phyloP scores from a whole-genome alignment of 352 stramenopile species.

The Globisporangium middletonii region DNA sequence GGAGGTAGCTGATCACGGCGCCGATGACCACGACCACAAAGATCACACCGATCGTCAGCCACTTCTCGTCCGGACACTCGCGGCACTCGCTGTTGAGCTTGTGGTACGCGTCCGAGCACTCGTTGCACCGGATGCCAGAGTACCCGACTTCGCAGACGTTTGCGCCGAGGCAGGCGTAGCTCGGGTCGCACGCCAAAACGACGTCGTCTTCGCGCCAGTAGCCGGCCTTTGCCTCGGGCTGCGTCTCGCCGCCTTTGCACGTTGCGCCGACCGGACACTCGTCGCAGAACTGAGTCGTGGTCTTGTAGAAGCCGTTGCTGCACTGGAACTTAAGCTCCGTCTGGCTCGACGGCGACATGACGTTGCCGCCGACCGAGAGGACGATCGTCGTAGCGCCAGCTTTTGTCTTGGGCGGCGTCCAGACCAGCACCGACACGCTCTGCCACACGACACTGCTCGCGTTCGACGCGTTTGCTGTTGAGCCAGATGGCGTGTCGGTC shows the following conservation, averaged over 20 bases:
- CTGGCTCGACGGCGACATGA: slow-evolving; percentile 48
- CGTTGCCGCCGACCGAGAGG: slow-evolving; percentile 51
- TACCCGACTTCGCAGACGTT: slow-evolving; percentile 47
- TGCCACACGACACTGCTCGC: slow-evolving; percentile 37
- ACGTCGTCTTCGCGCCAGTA: slow-evolving; percentile 56
- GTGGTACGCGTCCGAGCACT: slow-evolving; percentile 42
- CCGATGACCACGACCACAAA: slow-evolving; percentile 42
- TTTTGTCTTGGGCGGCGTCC: slow-evolving; percentile 55
- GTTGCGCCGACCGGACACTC: slow-evolving; percentile 39
- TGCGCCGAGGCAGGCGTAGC: slow-evolving; percentile 45
- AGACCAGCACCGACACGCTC: slow-evolving; percentile 37
- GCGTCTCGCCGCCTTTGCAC: slow-evolving; percentile 42
- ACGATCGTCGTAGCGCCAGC: slow-evolving; percentile 45
- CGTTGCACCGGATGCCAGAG: slow-evolving; percentile 35
- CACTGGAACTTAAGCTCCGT: slow-evolving; percentile 63
- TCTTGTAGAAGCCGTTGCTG: slow-evolving; percentile 48
- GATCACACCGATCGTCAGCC: slow-evolving; percentile 44
- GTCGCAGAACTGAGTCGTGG: slow-evolving; percentile 37
- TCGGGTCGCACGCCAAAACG: slow-evolving; percentile 45
- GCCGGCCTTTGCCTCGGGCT: slow-evolving; percentile 35
- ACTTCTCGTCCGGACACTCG: slow-evolving; percentile 46
- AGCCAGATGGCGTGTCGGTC: slow-evolving; percentile 1
- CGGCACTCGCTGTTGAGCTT: slow-evolving; percentile 61
- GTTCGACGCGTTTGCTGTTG: slow-evolving; percentile 4
- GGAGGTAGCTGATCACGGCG: slow-evolving; percentile 44